Evolutionary conservation across 495 filamentous ascomycete species (phyloP), one percentile per base, ranked within the genome.

Genomic region (Aspergillus mulundensis): DNA sequence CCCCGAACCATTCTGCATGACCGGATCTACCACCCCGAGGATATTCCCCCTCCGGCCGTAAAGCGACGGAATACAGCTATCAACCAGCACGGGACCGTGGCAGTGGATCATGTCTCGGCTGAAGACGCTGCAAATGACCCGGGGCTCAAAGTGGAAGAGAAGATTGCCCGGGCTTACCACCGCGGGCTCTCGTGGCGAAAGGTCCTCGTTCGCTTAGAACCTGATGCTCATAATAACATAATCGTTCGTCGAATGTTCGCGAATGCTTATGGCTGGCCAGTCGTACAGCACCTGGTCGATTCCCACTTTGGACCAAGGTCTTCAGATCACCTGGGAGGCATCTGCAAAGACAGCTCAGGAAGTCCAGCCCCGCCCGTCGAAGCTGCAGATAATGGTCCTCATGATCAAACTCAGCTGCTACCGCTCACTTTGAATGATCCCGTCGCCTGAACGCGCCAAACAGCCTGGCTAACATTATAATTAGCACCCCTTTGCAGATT

Each of bases 211-310:
- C 84, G 92, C 41, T 79, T 98, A 8, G 94, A 98, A 66, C 94
- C 94, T 1, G 94, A 98, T 77, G 94, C 94, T 2, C 94, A 98
- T 70, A 98, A 98, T 70, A 98, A 98, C 67, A 93, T 98, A 54
- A 87, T 96, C 56, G 94, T 98, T 18, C 87, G 94, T 23, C 85
- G 94, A 28, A 93, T 89, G 83, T 97, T 98, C 61, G 87, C 91
- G 54, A 98, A 98, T 67, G 94, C 94, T 0, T 96, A 96, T 64
- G 94, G 94, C 3, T 98, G 94, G 94, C 92, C 93, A 0, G 94
- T 98, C 5, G 77, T 97, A 44, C 88, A 96, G 66, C 94, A 98
- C 67, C 73, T 97, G 2, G 89, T 92, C 42, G 91, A 97, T 64
- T 90, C 90, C 0, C 94, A 98, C 64, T 98, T 98, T 63, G 85